phyloP scores from a whole-genome alignment of 2,329 filamentous ascomycete genomes.

The Purpureocillium lavendulum region DNA sequence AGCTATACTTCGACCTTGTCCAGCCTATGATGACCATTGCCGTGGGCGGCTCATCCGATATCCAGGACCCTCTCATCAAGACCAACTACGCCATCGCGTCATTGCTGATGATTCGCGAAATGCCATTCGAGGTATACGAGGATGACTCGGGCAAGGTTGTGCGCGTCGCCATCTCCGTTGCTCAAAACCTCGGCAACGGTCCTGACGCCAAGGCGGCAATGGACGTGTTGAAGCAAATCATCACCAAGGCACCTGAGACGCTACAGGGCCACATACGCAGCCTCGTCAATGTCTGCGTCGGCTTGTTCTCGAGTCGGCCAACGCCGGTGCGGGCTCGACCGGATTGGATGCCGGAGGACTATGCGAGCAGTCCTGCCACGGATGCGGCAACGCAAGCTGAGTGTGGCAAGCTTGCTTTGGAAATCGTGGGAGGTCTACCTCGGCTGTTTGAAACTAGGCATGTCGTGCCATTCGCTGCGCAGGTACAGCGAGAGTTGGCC shows the following conservation, averaged over 20 bases:
- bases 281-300: slow-evolving; percentile 35
- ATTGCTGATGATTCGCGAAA: slow-evolving; percentile 39
- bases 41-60: slow-evolving; percentile 17
- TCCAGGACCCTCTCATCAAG: slow-evolving; percentile 18
- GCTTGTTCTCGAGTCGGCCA: slow-evolving; percentile 25
- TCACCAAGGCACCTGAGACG: slow-evolving; percentile 34
- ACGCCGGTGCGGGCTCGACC: slow-evolving; percentile 14
- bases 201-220: slow-evolving; percentile 40
- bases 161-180: slow-evolving; percentile 38
- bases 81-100: slow-evolving; percentile 37
- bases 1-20: slow-evolving; percentile 37
- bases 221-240: slow-evolving; percentile 37
- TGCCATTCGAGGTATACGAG: slow-evolving; percentile 42
- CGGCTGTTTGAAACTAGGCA: slow-evolving; percentile 37
- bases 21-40: slow-evolving; percentile 36
- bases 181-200: slow-evolving; percentile 31
- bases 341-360: slow-evolving; percentile 21
- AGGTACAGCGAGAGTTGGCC: slow-evolving; percentile 37
- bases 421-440: slow-evolving; percentile 40
- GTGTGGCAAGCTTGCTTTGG: slow-evolving; percentile 38
- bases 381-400: slow-evolving; percentile 16
- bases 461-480: slow-evolving; percentile 33
- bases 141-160: slow-evolving; percentile 39
- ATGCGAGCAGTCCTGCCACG: slow-evolving; percentile 5
- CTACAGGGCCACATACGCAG: slow-evolving; percentile 40